phyloP scores from a whole-genome alignment of 768 basidiomycete genomes.

The Lactarius evosmus region DNA sequence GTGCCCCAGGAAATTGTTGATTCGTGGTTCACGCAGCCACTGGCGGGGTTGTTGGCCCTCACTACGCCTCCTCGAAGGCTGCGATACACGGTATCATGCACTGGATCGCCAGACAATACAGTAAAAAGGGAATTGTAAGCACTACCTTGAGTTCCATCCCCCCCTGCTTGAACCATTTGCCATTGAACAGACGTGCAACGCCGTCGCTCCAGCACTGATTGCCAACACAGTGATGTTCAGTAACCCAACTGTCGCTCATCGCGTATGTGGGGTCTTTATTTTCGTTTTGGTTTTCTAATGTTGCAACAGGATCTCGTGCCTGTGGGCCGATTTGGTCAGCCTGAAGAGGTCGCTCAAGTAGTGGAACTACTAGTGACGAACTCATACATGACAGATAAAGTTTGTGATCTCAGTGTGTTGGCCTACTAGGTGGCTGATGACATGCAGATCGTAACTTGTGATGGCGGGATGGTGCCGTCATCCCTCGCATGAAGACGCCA shows the following conservation, averaged over 20 bases:
- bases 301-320: conserved; percentile 43
- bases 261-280: conserved; percentile 30
- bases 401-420: conserved; percentile 25
- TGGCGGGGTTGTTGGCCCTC: conserved; percentile 54
- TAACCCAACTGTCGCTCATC: conserved; percentile 38
- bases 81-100: conserved; percentile 53
- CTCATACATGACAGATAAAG: conserved; percentile 58
- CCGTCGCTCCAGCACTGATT: conserved; percentile 51
- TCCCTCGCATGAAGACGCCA: conserved; percentile 14
- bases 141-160: neutral
- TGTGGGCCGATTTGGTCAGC: conserved; percentile 48
- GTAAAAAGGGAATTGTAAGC: conserved; percentile 49
- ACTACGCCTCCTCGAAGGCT: conserved; percentile 55
- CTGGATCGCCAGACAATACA: conserved; percentile 51
- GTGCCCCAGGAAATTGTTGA: neutral
- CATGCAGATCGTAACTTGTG: conserved; percentile 25
- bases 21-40: conserved; percentile 35
- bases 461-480: conserved; percentile 28
- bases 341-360: conserved; percentile 50
- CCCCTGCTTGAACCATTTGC: neutral
- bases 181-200: conserved; percentile 45
- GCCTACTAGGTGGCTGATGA: neutral
- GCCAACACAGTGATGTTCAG: conserved; percentile 50
- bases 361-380: conserved; percentile 50
- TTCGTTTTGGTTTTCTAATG: neutral